Evolutionary conservation across 768 basidiomycete genomes (phyloP), one percentile per base, ranked within the genome.

Genomic region (Lactarius hengduanensis): DNA sequence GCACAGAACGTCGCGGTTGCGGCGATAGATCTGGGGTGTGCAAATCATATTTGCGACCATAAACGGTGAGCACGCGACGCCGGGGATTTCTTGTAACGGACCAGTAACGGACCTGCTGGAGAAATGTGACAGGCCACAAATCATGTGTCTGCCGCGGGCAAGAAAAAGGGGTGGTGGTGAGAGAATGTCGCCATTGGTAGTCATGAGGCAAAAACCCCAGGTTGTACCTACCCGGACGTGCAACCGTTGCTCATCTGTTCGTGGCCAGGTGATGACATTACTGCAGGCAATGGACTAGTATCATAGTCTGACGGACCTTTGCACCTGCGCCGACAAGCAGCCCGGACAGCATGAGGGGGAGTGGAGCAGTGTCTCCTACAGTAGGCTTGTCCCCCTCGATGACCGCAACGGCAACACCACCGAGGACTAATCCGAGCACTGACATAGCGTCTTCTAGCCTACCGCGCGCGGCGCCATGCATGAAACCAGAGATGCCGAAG

Each of bases 401-500:
- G n/a, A 73, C 63, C 0, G 81, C 81, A 13, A 81, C 75, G 41
- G 79, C 61, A 15, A 79, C 68, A 32, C 86, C 86, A 36, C 84
- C 84, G 20, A 81, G 71, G 16, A 85, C 64, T 54, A 87, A 76
- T 20, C 85, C 86, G 34, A 74, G 68, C 9, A 80, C 79, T 8
- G 80, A 80, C 2, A 75, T 74, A 1, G 77, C 59, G 4, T 79
- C 80, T 57, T 85, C 85, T 36, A 70, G 69, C 65, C 75, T 74
- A 20, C 86, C 84, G 32, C 77, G 77, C 8, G 80, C 73, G 0
- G 83, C 79, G 57, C 80, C 78, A 72, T 87, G 83, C 3, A 88
- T 70, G 68, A 87, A 86, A 20, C 86, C 85, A 30, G 86, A 87
- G 61, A 88, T 82, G 1, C 87, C 87, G 67, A 86, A 84, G 57